Evolutionary conservation across 2,329 filamentous ascomycete genomes (phyloP).

Genomic region (Microascus cirrosus): DNA sequence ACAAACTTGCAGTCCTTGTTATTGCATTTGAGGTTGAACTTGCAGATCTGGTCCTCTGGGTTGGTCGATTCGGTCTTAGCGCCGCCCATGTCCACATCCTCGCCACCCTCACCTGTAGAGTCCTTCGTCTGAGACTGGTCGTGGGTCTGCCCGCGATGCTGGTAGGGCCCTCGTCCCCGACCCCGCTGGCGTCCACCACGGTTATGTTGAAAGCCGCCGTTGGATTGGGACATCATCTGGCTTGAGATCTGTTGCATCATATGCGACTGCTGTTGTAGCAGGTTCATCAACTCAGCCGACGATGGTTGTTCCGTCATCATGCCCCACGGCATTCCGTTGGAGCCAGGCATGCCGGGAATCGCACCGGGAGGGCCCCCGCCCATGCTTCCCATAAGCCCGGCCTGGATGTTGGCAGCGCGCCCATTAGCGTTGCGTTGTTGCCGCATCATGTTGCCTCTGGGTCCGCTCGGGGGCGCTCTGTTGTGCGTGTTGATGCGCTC

Average conservation of each 20-base stretch:
- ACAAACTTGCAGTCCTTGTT: slow-evolving; percentile 87
- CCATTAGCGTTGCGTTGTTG: slow-evolving; percentile 30
- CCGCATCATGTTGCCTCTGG: slow-evolving; percentile 35
- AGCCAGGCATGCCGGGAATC: slow-evolving; percentile 26
- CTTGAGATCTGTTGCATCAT: slow-evolving; percentile 72
- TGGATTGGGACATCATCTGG: slow-evolving; percentile 43
- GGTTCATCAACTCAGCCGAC: slow-evolving; percentile 52
- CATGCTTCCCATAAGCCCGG: slow-evolving; percentile 27
- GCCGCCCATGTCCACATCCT: slow-evolving; percentile 54
- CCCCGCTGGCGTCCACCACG: slow-evolving; percentile 48
- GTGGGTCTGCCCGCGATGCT: neutral
- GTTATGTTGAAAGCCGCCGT: slow-evolving; percentile 27
- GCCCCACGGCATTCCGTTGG: slow-evolving; percentile 27
- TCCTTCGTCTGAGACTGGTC: slow-evolving; percentile 25
- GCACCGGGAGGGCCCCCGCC: slow-evolving; percentile 24
- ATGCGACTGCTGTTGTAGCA: slow-evolving; percentile 77
- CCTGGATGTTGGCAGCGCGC: slow-evolving; percentile 36
- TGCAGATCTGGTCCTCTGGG: slow-evolving; percentile 65
- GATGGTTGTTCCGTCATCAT: slow-evolving; percentile 29
- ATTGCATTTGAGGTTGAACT: slow-evolving; percentile 79
- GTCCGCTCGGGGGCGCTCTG: slow-evolving; percentile 61
- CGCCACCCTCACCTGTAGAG: slow-evolving; percentile 24
- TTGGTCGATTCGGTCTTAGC: slow-evolving; percentile 41
- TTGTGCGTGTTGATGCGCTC: slow-evolving; percentile 74
- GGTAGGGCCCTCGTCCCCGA: slow-evolving; percentile 34